Evolutionary conservation across 169 alveolate species (phyloP).

Genomic region (Plasmodium billcollinsi): DNA sequence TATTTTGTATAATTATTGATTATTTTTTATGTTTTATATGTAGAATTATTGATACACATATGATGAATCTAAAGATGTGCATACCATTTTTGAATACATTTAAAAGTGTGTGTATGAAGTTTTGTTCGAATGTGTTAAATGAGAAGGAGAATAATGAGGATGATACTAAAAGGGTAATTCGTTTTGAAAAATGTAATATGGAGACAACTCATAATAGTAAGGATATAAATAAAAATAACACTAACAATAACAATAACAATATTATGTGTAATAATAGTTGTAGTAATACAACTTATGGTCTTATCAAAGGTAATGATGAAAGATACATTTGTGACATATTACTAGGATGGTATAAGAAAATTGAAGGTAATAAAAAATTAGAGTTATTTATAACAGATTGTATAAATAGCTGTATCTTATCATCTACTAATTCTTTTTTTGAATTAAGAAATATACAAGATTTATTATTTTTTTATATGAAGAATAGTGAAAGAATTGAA

Average conservation of each 20-base stretch:
- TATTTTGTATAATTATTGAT: constrained; percentile 1
- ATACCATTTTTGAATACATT: constrained; percentile 32
- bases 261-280: not conserved
- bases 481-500: constrained; percentile 45
- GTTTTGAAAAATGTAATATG: not conserved
- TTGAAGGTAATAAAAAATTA: constrained; percentile 34
- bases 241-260: not conserved
- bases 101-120: constrained; percentile 34
- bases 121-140: not conserved
- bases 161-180: not conserved
- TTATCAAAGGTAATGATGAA: not conserved
- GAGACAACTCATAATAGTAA: not conserved
- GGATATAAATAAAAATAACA: not conserved
- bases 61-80: constrained; percentile 33
- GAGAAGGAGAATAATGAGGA: not conserved
- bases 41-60: constrained; percentile 16
- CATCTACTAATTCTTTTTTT: constrained; percentile 7
- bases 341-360: constrained; percentile 8
- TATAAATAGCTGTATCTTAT: constrained; percentile 30
- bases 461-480: constrained; percentile 30
- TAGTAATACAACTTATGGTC: not conserved
- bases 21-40: constrained; percentile 29
- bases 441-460: constrained; percentile 1
- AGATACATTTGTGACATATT: constrained; percentile 10
- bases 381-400: constrained; percentile 53